These are phyloP conservation scores for Stephanocyclus meneghinianus DNA, from an alignment of 352 stramenopile species.

Conservation along the genomic window DNA sequence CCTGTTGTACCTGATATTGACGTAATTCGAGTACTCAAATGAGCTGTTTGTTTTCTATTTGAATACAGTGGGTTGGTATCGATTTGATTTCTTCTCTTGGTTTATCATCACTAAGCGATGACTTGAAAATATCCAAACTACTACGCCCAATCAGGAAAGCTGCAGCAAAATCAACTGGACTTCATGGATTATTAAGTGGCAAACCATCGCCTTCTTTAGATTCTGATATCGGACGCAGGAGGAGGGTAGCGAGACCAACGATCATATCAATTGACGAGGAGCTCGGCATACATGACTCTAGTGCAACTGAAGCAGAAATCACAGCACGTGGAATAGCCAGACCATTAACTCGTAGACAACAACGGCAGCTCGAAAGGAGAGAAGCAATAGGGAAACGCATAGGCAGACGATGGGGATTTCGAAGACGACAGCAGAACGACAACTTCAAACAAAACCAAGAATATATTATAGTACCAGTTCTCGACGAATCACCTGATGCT, in stretches of 20 bases:
- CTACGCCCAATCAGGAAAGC: constrained; percentile 68
- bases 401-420: constrained; percentile 41
- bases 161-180: constrained; percentile 59
- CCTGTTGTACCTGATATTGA: background rate
- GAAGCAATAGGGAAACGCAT: constrained; percentile 10
- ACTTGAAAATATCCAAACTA: constrained; percentile 57
- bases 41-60: background rate
- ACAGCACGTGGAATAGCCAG: constrained; percentile 29
- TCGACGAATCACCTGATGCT: constrained; percentile 45
- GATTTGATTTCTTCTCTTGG: constrained; percentile 50
- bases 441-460: constrained; percentile 13
- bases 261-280: constrained; percentile 53
- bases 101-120: constrained; percentile 30
- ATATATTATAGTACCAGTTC: constrained; percentile 38
- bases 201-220: constrained; percentile 36
- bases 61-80: constrained; percentile 40
- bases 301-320: constrained; percentile 41
- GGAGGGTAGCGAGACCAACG: constrained; percentile 24
- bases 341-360: constrained; percentile 14
- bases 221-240: background rate
- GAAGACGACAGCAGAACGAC: constrained; percentile 16
- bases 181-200: constrained; percentile 77
- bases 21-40: background rate
- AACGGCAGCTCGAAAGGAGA: constrained; percentile 17
- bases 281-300: constrained; percentile 39